These are phyloP conservation scores for Ceratocystis diversiconidia DNA, from an alignment of 2,329 filamentous ascomycete species.

Conservation along the genomic window DNA sequence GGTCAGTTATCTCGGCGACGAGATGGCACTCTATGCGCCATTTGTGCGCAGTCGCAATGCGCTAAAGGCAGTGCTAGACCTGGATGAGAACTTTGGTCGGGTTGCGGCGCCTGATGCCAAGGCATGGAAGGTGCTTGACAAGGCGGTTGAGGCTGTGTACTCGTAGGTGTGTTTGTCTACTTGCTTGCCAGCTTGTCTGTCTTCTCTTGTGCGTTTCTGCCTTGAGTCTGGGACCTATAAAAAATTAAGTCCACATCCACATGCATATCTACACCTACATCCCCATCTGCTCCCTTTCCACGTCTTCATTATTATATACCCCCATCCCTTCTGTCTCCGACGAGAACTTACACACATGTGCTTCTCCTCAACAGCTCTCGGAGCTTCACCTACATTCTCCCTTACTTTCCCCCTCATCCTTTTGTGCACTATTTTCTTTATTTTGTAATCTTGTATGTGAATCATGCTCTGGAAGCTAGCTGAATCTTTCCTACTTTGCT, in stretches of 20 bases:
- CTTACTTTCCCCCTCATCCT: not conserved
- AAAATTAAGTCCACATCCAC: no score
- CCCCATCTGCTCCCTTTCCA: no score
- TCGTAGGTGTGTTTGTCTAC: conserved; percentile 6
- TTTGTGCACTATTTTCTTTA: conserved; percentile 13
- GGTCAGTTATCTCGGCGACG: conserved; percentile 40
- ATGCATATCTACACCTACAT: no score
- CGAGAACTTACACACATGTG: not conserved
- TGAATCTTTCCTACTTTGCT: not conserved
- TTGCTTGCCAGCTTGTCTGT: not conserved
- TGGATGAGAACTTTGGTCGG: conserved; percentile 85
- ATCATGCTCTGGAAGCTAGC: not conserved
- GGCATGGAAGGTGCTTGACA: conserved; percentile 39
- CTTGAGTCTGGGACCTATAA: not conserved
- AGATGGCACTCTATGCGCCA: conserved; percentile 42
- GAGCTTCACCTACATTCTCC: not conserved
- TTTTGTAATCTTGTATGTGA: conserved; percentile 2
- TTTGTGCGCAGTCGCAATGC: conserved; percentile 64
- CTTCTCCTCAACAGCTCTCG: not conserved
- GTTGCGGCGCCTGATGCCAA: conserved; percentile 44
- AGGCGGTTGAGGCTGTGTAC: conserved; percentile 17
- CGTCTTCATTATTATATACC: not conserved
- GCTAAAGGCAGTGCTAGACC: conserved; percentile 84
- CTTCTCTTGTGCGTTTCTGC: not conserved
- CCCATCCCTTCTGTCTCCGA: not conserved